Conservation (phyloP, 768 basidiomycete species). For the Butyriboletus loyo region DNA sequence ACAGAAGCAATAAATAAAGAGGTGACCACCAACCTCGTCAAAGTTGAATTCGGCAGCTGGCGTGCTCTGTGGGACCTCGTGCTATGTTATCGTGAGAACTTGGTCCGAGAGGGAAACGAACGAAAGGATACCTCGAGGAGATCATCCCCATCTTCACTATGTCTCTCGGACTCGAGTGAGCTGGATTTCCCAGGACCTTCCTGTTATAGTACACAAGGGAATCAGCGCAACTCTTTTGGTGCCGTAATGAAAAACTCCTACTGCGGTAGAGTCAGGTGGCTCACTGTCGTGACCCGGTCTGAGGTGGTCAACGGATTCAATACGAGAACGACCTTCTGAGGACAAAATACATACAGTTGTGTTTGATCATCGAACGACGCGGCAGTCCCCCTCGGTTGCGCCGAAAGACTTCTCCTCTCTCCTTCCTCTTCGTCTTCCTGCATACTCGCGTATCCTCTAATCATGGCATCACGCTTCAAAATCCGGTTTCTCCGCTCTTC, state of each 20-base stretch:
- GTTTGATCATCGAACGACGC: constrained; percentile 85
- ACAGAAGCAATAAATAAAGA: not conserved
- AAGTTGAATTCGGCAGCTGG: not conserved
- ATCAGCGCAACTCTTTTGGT: too few relatives aligned
- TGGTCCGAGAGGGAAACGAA: too few relatives aligned
- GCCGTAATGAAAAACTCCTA: too few relatives aligned
- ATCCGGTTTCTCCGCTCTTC: constrained; percentile 83
- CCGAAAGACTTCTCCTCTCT: not conserved
- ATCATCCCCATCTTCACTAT: too few relatives aligned
- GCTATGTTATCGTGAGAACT: too few relatives aligned
- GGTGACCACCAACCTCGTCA: not conserved
- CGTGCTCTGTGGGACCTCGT: not conserved
- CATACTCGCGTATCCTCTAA: constrained; percentile 50
- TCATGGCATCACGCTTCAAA: constrained; percentile 93
- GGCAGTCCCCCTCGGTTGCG: constrained; percentile 33
- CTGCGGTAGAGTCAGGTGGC: too few relatives aligned
- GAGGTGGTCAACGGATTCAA: constrained; percentile 3
- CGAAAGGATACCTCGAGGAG: too few relatives aligned
- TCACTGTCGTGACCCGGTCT: too few relatives aligned
- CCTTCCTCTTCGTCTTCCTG: constrained; percentile 31
- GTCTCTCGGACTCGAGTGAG: too few relatives aligned
- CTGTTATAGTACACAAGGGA: too few relatives aligned
- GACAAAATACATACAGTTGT: constrained; percentile 58
- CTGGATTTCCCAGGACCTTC: too few relatives aligned
- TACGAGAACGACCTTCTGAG: constrained; percentile 1